These are phyloP conservation scores for Datisca glomerata DNA, from an alignment of 306 rosid genomes.

Conservation along the genomic window DNA sequence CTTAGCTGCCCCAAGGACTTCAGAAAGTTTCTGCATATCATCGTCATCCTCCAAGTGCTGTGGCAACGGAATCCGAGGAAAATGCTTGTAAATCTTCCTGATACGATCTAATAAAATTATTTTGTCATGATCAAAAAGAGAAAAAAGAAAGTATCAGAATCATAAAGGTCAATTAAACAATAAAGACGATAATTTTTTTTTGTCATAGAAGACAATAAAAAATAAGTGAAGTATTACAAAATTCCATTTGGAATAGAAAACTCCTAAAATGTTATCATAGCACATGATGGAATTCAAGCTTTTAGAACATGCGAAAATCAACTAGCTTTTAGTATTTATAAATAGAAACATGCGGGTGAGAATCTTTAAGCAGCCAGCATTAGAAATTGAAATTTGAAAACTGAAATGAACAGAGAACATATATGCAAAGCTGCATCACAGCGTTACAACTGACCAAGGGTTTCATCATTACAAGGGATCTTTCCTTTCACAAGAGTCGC, in stretches of 20 bases:
- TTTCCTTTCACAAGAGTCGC: constrained; percentile 76
- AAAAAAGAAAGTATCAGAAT: no score
- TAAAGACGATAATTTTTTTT: no score
- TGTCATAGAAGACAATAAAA: no score
- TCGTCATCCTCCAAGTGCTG: constrained; percentile 64
- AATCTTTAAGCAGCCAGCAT: no score
- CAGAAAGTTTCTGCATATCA: constrained; percentile 71
- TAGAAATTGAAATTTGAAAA: constrained; percentile 6
- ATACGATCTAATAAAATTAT: constrained; percentile 41
- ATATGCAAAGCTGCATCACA: constrained; percentile 6
- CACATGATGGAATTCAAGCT: no score
- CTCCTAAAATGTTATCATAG: no score
- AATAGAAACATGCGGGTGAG: no score
- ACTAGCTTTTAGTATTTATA: no score
- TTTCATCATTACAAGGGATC: constrained; percentile 47
- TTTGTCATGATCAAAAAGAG: constrained; percentile 16
- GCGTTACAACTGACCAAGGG: constrained; percentile 55
- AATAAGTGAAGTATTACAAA: no score
- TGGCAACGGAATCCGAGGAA: constrained; percentile 66
- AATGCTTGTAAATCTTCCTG: constrained; percentile 51
- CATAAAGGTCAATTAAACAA: no score
- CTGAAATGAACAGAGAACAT: constrained; percentile 4
- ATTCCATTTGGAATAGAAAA: no score
- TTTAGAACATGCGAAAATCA: no score
- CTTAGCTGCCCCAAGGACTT: constrained; percentile 73